A percentile compares a stretch with the other conserved stretches of the same genome.
These are phyloP conservation scores for Cruciata laevipes DNA, from an alignment of 257 asterid species.

Conservation along the genomic window DNA sequence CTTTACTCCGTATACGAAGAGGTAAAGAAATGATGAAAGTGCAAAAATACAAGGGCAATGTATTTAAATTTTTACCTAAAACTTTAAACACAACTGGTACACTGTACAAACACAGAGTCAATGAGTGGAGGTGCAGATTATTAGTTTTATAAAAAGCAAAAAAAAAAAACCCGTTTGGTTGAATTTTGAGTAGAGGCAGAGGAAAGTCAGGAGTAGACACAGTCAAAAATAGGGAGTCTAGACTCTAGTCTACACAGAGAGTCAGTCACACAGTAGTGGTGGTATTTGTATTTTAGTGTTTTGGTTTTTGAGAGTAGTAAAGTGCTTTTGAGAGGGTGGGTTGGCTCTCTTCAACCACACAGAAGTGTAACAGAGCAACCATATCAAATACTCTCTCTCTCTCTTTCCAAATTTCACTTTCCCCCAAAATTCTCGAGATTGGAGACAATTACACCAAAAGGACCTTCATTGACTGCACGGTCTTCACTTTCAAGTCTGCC, in stretches of 20 bases:
- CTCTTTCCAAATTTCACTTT: constrained; percentile 44
- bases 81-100: neutral
- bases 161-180: neutral
- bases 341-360: constrained; percentile 6
- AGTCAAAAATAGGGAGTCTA: neutral
- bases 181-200: neutral
- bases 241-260: constrained; percentile 10
- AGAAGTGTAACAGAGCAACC: constrained; percentile 10
- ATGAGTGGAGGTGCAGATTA: neutral
- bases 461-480: constrained; percentile 9
- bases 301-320: neutral
- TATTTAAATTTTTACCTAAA: neutral
- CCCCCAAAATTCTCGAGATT: constrained; percentile 31
- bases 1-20: no score
- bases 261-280: neutral
- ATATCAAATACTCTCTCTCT: neutral
- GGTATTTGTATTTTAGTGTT: constrained; percentile 12
- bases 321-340: constrained; percentile 1
- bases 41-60: neutral
- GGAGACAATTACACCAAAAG: constrained; percentile 17
- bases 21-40: no score
- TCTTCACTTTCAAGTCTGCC: neutral
- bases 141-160: no score
- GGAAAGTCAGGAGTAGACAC: constrained; percentile 6
- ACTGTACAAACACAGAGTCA: neutral